Evolutionary conservation across 768 basidiomycete species (phyloP).

Genomic region (Xerocomellus chrysenteron): DNA sequence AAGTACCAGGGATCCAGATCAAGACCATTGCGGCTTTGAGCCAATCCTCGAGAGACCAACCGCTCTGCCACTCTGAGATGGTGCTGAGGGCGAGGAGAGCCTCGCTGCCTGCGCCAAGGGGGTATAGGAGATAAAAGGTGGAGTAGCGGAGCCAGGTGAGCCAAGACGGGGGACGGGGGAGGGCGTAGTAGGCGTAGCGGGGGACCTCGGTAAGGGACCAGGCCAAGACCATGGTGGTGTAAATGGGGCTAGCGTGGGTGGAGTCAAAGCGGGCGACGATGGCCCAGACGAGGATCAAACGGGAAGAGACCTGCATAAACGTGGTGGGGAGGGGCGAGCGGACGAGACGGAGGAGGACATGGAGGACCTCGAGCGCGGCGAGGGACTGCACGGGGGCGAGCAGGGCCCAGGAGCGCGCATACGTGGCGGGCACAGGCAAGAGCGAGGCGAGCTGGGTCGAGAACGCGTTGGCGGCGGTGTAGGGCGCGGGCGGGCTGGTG

Average conservation of each 20-base stretch:
- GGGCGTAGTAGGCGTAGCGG: constrained; percentile 87
- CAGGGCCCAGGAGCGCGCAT: constrained; percentile 55
- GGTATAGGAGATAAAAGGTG: constrained; percentile 92
- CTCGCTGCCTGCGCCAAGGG: constrained; percentile 88
- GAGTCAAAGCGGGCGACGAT: constrained; percentile 41
- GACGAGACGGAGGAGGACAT: constrained; percentile 78
- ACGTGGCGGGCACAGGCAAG: constrained; percentile 43
- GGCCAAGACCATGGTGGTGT: constrained; percentile 87
- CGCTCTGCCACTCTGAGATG: constrained; percentile 52
- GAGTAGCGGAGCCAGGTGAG: constrained; percentile 84
- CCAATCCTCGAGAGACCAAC: constrained; percentile 60
- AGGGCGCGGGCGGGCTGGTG: constrained; percentile 10
- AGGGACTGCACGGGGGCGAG: constrained; percentile 78
- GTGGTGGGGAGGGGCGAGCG: constrained; percentile 75
- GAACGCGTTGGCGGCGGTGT: constrained; percentile 39
- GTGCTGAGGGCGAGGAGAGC: constrained; percentile 80
- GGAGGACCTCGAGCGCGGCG: constrained; percentile 81
- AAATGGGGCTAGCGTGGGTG: constrained; percentile 74
- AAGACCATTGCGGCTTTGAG: constrained; percentile 60
- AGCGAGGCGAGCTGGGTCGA: constrained; percentile 34
- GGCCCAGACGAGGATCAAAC: constrained; percentile 85
- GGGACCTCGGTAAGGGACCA: constrained; percentile 93
- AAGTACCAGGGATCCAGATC: constrained; percentile 88
- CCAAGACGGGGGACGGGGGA: constrained; percentile 53
- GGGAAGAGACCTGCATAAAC: constrained; percentile 72